Evolutionary conservation across 148 eudicot species (phyloP).

Genomic region (Pharnaceum exiguum): DNA sequence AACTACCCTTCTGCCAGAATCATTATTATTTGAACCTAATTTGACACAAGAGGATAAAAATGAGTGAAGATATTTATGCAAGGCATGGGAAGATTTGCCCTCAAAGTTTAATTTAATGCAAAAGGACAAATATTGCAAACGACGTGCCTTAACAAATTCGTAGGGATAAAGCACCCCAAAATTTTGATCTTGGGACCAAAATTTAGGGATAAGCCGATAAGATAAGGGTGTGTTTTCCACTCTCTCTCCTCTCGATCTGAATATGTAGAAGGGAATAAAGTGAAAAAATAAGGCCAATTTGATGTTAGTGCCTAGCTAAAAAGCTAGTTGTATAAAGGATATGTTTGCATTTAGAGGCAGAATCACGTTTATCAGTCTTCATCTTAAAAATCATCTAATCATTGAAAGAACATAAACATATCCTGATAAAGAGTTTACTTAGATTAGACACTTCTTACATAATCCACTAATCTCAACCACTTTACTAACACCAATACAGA

Average conservation of each 20-base stretch:
- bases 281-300: slow-evolving; percentile 5
- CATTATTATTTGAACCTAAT: slow-evolving; percentile 17
- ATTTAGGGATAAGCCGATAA: slow-evolving; percentile 25
- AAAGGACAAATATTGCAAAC: slow-evolving; percentile 24
- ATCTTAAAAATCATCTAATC: slow-evolving; percentile 22
- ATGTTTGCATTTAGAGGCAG: slow-evolving; percentile 9
- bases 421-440: background rate
- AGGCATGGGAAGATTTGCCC: background rate
- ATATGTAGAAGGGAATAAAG: slow-evolving; percentile 22
- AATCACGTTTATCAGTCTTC: slow-evolving; percentile 9
- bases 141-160: slow-evolving; percentile 18
- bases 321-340: background rate
- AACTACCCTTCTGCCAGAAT: slow-evolving; percentile 28
- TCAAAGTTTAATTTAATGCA: slow-evolving; percentile 21
- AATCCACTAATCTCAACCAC: background rate
- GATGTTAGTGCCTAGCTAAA: slow-evolving; percentile 15
- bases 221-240: slow-evolving; percentile 15
- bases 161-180: slow-evolving; percentile 1
- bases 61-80: slow-evolving; percentile 17
- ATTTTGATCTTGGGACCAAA: slow-evolving; percentile 20
- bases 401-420: slow-evolving; percentile 13
- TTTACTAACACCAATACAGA: background rate
- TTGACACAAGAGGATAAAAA: slow-evolving; percentile 17
- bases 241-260: slow-evolving; percentile 2
- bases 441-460: background rate